Percentiles rank a stretch among this genome's conserved stretches.
phyloP scores from a whole-genome alignment of 176 grass and related monocot genomes.

The Alopecurus myosuroides region DNA sequence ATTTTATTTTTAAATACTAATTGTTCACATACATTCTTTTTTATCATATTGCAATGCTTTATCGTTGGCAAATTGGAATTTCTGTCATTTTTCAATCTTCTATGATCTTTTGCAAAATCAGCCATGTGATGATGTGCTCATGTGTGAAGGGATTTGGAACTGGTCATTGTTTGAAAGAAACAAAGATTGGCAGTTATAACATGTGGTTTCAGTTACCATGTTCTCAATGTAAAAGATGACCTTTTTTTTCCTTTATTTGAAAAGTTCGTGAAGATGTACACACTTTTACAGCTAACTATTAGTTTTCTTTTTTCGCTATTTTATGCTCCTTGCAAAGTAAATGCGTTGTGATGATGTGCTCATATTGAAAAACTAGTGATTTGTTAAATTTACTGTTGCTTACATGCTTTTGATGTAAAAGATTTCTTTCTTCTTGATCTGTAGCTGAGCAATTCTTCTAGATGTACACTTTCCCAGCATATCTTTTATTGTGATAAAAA shows the following conservation, averaged over 20 bases:
- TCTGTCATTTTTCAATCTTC: neutral
- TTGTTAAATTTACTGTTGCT: neutral
- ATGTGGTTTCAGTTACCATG: neutral
- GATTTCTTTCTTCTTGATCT: neutral
- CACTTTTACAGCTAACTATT: neutral
- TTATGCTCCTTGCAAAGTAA: neutral
- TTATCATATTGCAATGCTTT: neutral
- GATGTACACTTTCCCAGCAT: neutral
- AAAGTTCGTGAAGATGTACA: neutral
- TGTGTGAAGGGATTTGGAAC: neutral
- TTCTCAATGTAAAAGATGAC: neutral
- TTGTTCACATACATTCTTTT: neutral
- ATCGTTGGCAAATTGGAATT: neutral
- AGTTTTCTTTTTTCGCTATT: neutral
- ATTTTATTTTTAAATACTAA: neutral
- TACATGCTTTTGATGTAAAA: neutral
- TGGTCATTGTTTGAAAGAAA: neutral
- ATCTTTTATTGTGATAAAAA: constrained; percentile 2
- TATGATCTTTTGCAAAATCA: neutral
- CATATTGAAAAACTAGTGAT: neutral
- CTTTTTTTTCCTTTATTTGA: neutral
- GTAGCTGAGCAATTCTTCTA: neutral
- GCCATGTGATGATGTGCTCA: neutral
- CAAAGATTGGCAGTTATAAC: neutral
- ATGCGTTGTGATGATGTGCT: neutral